Evolutionary conservation across 192 early-diverging fungal genomes (phyloP), one percentile per base, ranked within the genome.

Genomic region (Allomyces macrogynus): DNA sequence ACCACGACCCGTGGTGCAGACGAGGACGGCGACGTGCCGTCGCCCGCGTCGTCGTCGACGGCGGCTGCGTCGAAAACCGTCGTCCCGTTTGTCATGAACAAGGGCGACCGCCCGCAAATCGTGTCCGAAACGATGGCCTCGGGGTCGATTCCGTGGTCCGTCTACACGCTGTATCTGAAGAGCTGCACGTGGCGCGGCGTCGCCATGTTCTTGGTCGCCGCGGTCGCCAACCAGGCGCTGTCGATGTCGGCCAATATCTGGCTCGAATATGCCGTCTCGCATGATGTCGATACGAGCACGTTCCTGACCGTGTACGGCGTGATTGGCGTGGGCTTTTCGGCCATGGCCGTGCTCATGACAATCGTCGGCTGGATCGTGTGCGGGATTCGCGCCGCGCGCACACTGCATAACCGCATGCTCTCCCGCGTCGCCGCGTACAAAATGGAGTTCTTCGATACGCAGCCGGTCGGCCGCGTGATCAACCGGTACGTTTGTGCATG

Each of bases 401-500:
- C 67, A 3, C 72, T 92, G 9, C 93, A 97, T 74, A 74, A 81
- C 14, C 76, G 72, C 27, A 80, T 89, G 44, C 72, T 91, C 32
- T 43, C 67, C 18, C 75, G 82, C 43, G 79, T 93, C 24, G 63
- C 91, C 64, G 70, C 84, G 8, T 83, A 88, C 1, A 89, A 89
- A 9, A 79, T 85, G 62, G 74, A 73, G 4, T 93, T 96, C 23
- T 87, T 86, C 67, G 86, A 90, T 40, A 84, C 84, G 24, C 86
- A 84, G 25, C 88, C 88, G 24, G 62, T 86, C 27, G 88, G 88
- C 57, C 80, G 87, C 24, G 82, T 90, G 44, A 77, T 90, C 68
- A 90, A 90, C 68, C 78, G 86, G 60, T 86, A 43, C 24, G 62
- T 62, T 23, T 40, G 32, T 40, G 7, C 7, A 7, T 40, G 7